Percentiles rank a stretch among this genome's conserved stretches.
Evolutionary conservation across 139 green algal species (phyloP).

Genomic region (Chlorella sorokiniana): DNA sequence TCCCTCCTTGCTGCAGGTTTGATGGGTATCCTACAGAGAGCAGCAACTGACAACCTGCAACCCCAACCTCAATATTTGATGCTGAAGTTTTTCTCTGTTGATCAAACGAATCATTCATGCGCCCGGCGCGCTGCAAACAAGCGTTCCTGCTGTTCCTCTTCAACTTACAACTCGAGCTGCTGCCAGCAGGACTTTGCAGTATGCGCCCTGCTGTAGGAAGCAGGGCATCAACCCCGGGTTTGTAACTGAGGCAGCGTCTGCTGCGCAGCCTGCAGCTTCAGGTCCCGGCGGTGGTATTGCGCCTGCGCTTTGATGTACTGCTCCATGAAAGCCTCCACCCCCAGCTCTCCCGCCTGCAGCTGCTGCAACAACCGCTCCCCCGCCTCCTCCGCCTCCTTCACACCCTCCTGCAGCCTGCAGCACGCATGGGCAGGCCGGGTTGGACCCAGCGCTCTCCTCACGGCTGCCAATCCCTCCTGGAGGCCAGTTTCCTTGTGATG

Average conservation of each 20-base stretch:
- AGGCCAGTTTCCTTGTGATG: not conserved
- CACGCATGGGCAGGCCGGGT: not conserved
- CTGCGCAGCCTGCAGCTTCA: conserved; percentile 67
- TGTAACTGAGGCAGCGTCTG: conserved; percentile 42
- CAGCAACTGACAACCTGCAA: not conserved
- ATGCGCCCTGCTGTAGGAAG: too few species aligned
- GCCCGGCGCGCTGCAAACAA: too few species aligned
- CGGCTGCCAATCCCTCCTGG: not conserved
- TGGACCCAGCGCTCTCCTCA: too few species aligned
- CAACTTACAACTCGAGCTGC: too few species aligned
- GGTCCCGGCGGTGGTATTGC: conserved; percentile 56
- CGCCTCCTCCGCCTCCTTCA: conserved; percentile 41
- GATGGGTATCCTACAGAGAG: conserved; percentile 45
- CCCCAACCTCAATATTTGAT: too few species aligned
- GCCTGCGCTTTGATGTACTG: conserved; percentile 52
- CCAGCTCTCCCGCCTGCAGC: conserved; percentile 38
- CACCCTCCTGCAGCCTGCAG: conserved; percentile 12
- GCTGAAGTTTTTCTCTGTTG: too few species aligned
- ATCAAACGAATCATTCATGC: too few species aligned
- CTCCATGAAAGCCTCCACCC: conserved; percentile 62
- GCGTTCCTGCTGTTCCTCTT: too few species aligned
- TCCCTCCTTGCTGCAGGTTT: not conserved
- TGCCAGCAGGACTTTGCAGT: too few species aligned
- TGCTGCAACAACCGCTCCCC: conserved; percentile 34
- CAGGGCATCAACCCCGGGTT: too few species aligned